These are phyloP conservation scores for Amesomyces nigricolor DNA, from an alignment of 2,329 filamentous ascomycete species.

Conservation along the genomic window DNA sequence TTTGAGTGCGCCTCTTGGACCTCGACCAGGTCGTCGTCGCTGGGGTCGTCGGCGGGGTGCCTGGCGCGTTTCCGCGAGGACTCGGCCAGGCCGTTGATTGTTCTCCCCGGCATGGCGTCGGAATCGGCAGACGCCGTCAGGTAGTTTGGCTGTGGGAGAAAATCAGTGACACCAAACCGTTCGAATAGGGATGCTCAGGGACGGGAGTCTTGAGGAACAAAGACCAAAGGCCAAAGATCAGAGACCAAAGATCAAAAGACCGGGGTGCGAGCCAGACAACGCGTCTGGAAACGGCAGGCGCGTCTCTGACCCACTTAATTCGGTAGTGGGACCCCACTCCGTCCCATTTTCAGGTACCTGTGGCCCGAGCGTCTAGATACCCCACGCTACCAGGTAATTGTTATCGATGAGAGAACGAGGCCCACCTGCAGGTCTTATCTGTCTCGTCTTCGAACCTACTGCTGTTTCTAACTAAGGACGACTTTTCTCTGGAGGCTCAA, in stretches of 20 bases:
- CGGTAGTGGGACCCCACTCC: no score
- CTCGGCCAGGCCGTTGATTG: conserved; percentile 23
- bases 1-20: conserved; percentile 39
- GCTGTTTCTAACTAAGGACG: no score
- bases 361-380: neutral
- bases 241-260: no score
- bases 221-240: no score
- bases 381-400: neutral
- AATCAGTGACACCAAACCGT: neutral
- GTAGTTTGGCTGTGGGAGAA: neutral
- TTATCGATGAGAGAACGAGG: neutral
- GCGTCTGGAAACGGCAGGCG: no score
- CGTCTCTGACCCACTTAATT: no score
- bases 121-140: neutral
- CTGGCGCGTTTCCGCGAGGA: conserved; percentile 40
- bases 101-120: conserved; percentile 28
- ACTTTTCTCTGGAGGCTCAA: neutral
- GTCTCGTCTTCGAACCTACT: no score
- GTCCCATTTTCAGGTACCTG: neutral
- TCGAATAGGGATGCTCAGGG: neutral
- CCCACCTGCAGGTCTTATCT: no score
- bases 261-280: no score
- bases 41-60: conserved; percentile 30
- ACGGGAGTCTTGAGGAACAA: no score
- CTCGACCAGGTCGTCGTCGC: conserved; percentile 33